phyloP scores from a whole-genome alignment of 2,329 filamentous ascomycete genomes.

The Aaosphaeria arxii region DNA sequence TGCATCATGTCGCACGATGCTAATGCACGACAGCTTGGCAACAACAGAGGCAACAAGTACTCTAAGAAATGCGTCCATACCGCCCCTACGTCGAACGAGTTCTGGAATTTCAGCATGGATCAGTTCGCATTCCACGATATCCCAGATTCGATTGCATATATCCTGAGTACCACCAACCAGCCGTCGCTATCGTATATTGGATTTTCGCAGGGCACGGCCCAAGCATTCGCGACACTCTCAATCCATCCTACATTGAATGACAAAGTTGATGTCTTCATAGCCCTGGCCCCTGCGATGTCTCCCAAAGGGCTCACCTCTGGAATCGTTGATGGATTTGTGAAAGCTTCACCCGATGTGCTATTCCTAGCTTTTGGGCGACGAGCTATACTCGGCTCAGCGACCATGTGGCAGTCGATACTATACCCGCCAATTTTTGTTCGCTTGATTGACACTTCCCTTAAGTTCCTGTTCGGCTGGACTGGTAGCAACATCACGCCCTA shows the following conservation, averaged over 20 bases:
- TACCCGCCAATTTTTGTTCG: constrained; percentile 93
- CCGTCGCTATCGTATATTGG: constrained; percentile 90
- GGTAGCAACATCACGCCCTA: constrained; percentile 77
- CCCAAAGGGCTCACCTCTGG: constrained; percentile 86
- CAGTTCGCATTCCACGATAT: constrained; percentile 98
- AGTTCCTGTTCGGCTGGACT: constrained; percentile 87
- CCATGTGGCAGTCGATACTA: constrained; percentile 95
- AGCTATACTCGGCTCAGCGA: constrained; percentile 86
- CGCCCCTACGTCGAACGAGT: constrained; percentile 71
- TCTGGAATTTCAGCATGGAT: constrained; percentile 99
- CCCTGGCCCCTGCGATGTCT: constrained; percentile 92
- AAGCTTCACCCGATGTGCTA: constrained; percentile 86
- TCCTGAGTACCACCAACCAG: constrained; percentile 78
- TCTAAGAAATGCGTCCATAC: constrained; percentile 85
- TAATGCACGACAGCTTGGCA: constrained; percentile 66
- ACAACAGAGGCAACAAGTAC: constrained; percentile 98
- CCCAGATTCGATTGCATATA: constrained; percentile 88
- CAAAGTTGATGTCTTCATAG: constrained; percentile 94
- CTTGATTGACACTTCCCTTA: constrained; percentile 76
- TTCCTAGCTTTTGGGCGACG: constrained; percentile 90
- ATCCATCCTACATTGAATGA: constrained; percentile 90
- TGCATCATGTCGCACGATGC: constrained; percentile 2
- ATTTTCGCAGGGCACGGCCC: constrained; percentile 94
- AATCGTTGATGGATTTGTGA: constrained; percentile 88
- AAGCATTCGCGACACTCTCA: constrained; percentile 89